phyloP scores from a whole-genome alignment of 2,329 filamentous ascomycete genomes.

The Myriangium duriaei region DNA sequence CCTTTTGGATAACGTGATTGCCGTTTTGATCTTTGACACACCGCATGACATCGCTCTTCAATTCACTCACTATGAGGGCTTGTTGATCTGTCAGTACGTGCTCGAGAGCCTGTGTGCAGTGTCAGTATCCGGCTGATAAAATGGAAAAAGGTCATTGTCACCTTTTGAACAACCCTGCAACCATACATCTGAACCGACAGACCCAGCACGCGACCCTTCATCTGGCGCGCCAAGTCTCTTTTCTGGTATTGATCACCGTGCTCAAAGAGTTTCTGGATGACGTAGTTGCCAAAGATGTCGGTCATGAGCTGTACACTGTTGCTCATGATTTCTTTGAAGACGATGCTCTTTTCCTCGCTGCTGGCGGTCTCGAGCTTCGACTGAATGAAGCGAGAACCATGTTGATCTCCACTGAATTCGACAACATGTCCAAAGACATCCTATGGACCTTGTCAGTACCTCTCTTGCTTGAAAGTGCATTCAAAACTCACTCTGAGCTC shows the following conservation, averaged over 20 bases:
- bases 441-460: constrained; percentile 22
- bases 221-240: constrained; percentile 68
- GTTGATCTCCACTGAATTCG: constrained; percentile 91
- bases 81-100: constrained; percentile 89
- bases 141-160: too few species aligned
- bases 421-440: constrained; percentile 81
- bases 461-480: neutral
- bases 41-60: constrained; percentile 61
- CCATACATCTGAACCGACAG: constrained; percentile 84
- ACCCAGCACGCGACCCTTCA: constrained; percentile 71
- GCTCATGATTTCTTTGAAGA: constrained; percentile 76
- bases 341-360: constrained; percentile 84
- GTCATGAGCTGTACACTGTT: constrained; percentile 85
- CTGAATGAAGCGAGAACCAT: constrained; percentile 92
- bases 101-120: constrained; percentile 63
- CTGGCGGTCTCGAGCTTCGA: constrained; percentile 84
- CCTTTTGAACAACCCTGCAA: constrained; percentile 92
- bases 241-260: constrained; percentile 92
- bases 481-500: constrained; percentile 54
- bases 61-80: constrained; percentile 67
- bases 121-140: too few species aligned
- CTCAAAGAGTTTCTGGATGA: constrained; percentile 95
- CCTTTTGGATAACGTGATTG: constrained; percentile 93
- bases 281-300: constrained; percentile 95
- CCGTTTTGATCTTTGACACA: constrained; percentile 82